Evolutionary conservation across 192 early-diverging fungal genomes (phyloP), one percentile per base, ranked within the genome.

Genomic region (Podila horticola): DNA sequence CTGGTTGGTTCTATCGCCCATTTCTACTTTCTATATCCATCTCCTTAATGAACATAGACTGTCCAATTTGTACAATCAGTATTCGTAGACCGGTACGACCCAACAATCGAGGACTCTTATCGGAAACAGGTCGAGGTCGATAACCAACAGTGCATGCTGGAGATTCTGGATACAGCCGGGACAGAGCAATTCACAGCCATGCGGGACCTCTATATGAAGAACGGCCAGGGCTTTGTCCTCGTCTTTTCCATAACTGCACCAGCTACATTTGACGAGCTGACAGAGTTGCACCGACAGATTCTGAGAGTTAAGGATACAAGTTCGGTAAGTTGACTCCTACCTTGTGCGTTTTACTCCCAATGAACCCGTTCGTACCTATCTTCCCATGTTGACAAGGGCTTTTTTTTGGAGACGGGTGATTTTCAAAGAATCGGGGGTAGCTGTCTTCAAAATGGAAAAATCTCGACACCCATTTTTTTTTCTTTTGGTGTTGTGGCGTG

Each of bases 61-160:
- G 97, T 97, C 52, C 94, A 94, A 71, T 97, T 96, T 82, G 95
- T 97, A 41, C 96, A 96, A 82, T 94, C 93, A 0, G 92, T 94
- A 33, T 98, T 98, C 82, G 92, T 94, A 29, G 94, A 97, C 41
- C 93, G 95, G 55, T 98, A 98, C 77, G 97, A 98, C 72, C 97
- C 97, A 55, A 98, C 97, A 12, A 98, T 98, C 69, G 97, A 98
- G 77, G 92, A 92, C 71, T 91, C 88, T 66, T 97, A 98, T 87
- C 88, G 94, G 71, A 97, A 97, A 76, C 91, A 95, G 74, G 94
- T 92, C 66, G 84, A 91, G 64, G 91, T 98, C 19, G 95, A 98
- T 72, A 88, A 86, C 65, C 90, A 93, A 68, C 87, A 87, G 49
- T 95, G 94, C 57, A 86, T 96, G 73, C 88, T 97, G 26, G 96